Percentiles rank a stretch among this genome's conserved stretches.
These are phyloP conservation scores for Durusdinium trenchii DNA, from an alignment of 73 alveolate genomes.

Conservation along the genomic window DNA sequence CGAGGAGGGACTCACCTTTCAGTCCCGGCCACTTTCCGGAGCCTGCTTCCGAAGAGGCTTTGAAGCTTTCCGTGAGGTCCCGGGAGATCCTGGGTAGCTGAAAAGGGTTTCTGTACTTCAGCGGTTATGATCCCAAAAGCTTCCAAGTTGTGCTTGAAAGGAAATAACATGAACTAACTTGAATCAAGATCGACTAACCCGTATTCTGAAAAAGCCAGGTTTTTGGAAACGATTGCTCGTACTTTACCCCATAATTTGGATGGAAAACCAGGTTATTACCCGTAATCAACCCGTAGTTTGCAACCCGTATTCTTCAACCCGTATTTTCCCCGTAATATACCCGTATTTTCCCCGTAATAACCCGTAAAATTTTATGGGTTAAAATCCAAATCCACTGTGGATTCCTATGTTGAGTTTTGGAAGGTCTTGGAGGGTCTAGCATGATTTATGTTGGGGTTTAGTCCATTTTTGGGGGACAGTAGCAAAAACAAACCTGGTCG, in stretches of 20 bases:
- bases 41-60: background rate
- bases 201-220: background rate
- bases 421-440: background rate
- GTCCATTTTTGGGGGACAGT: background rate
- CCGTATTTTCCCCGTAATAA: background rate
- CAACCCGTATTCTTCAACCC: constrained; percentile 6
- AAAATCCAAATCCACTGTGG: background rate
- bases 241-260: background rate
- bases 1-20: background rate
- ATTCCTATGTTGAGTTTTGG: background rate
- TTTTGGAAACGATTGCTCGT: background rate
- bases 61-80: background rate
- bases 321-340: constrained; percentile 28
- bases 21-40: constrained; percentile 1
- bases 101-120: background rate
- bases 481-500: too few species aligned
- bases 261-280: background rate
- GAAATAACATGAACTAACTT: background rate
- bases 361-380: constrained; percentile 38
- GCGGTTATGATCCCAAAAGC: background rate
- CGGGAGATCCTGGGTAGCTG: background rate
- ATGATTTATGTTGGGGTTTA: background rate
- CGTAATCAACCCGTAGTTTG: background rate
- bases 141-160: background rate
- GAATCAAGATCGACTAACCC: background rate